Base-by-base conservation (phyloP, 768 basidiomycete species). In the Tephrocybe sp. region DNA sequence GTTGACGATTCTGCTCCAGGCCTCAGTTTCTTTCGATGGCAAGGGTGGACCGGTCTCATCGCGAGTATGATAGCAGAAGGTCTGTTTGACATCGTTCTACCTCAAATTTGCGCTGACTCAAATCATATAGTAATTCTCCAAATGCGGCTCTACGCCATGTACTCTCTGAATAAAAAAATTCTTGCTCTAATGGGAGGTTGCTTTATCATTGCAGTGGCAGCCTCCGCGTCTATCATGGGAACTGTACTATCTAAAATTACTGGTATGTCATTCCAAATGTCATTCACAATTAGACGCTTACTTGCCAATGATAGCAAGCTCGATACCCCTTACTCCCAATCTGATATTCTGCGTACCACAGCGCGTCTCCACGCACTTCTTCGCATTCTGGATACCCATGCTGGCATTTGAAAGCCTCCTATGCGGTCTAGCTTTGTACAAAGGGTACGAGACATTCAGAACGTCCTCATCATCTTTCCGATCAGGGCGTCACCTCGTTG, bases 101-200 rank as follows among this genome's bases (percentile, higher is more conserved):
- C 28, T 18, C 25, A 28, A 11, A 43, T 9, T 9, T 30, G 36
- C 21, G 9, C 32, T 21, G 24, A 51, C 15, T 24, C 12, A 43
- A 35, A 27, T 32, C 24, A 21, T 22, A 9, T 35, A 83, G 82
- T 77, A 32, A 82, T 83, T 52, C 69, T 84, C 13, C 82, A 82
- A 65, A 76, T 82, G 64, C 78, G 83, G 24, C 61, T 85, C n/a
- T 83, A 82, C 61, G 83, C 82, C 1, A 65, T 85, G 53, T 84
- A 82, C 60, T 75, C 74, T 41, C 59, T 79, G 19, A 71, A 80
- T 64, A 79, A 76, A 56, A 74, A 66, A 44, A 60, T 84, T 15
- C 70, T 86, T 3, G 63, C 63, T 3, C 46, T 78, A 16, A 80
- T 81, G 76, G 61, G 67, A 5, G 43, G 57, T 16, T 64, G 64